These are phyloP conservation scores for Gymnopilus junonius DNA, from an alignment of 768 basidiomycete genomes.

Conservation along the genomic window DNA sequence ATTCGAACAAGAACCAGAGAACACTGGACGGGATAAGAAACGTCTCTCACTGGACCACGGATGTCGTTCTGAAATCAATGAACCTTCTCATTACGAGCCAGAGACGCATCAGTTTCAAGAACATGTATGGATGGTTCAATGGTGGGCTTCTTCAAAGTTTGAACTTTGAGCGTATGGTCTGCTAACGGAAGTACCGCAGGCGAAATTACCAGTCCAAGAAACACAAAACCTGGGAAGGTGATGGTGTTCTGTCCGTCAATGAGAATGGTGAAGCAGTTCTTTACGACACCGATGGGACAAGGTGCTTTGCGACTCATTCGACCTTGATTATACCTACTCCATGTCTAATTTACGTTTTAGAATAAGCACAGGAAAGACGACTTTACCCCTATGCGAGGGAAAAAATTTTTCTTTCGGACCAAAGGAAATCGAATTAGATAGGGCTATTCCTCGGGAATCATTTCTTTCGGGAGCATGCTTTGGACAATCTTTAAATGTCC, in stretches of 20 bases:
- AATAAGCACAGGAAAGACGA: slow-evolving; percentile 54
- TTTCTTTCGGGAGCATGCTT: slow-evolving; percentile 73
- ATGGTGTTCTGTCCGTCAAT: slow-evolving; percentile 63
- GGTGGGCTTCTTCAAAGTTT: slow-evolving; percentile 46
- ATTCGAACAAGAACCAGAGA: slow-evolving; percentile 26
- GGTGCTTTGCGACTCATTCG: slow-evolving; percentile 53
- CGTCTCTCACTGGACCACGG: slow-evolving; percentile 28
- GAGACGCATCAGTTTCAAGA: slow-evolving; percentile 29
- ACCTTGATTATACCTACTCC: not conserved
- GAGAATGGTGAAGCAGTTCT: slow-evolving; percentile 48
- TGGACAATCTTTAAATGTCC: slow-evolving; percentile 25
- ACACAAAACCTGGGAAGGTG: slow-evolving; percentile 92
- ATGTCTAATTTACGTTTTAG: slow-evolving; percentile 32
- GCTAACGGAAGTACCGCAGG: slow-evolving; percentile 39
- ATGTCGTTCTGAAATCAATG: not conserved
- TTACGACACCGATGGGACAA: slow-evolving; percentile 66
- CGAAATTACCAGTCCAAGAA: slow-evolving; percentile 75
- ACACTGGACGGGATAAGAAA: slow-evolving; percentile 29
- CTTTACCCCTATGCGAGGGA: slow-evolving; percentile 43
- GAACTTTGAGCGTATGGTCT: not conserved
- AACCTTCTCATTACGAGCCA: slow-evolving; percentile 24
- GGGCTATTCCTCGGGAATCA: slow-evolving; percentile 53
- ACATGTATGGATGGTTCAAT: slow-evolving; percentile 74
- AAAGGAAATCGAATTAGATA: slow-evolving; percentile 72
- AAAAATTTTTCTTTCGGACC: slow-evolving; percentile 44